Conservation (phyloP, 2,329 filamentous ascomycete species). For the Byssothecium circinans region DNA sequence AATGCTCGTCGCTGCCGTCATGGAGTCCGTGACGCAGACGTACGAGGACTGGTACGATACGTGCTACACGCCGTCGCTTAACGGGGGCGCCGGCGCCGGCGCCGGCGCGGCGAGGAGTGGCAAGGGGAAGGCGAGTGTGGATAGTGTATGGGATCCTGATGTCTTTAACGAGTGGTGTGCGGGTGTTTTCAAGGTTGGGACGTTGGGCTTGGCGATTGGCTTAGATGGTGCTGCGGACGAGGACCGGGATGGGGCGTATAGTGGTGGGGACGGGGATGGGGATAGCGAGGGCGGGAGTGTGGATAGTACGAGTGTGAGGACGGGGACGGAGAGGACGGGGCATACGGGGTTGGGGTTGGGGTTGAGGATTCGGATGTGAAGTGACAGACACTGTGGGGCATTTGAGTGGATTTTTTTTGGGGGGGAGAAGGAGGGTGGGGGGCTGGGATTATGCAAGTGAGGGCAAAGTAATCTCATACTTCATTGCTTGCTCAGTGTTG, state of each 20-base stretch:
- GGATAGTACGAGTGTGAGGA: constrained; percentile 26
- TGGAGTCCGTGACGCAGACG: constrained; percentile 62
- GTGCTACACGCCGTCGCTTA: constrained; percentile 41
- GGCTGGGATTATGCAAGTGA: too few species aligned
- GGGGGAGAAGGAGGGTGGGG: background rate
- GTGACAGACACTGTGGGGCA: background rate
- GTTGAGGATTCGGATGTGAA: constrained; percentile 34
- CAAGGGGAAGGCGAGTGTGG: constrained; percentile 63
- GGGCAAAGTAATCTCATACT: too few species aligned
- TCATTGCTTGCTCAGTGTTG: too few species aligned
- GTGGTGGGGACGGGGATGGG: constrained; percentile 9
- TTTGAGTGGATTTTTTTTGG: background rate
- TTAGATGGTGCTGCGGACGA: constrained; percentile 10
- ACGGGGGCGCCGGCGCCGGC: constrained; percentile 13
- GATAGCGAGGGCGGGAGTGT: constrained; percentile 28
- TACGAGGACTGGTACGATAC: constrained; percentile 67
- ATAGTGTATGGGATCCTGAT: constrained; percentile 66
- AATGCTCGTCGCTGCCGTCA: constrained; percentile 66
- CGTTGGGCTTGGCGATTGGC: constrained; percentile 37
- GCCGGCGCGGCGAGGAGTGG: constrained; percentile 25
- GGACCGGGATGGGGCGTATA: constrained; percentile 11
- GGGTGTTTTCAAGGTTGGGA: constrained; percentile 60
- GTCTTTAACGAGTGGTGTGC: constrained; percentile 66
- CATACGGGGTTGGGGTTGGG: constrained; percentile 30
- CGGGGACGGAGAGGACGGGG: constrained; percentile 33